These are phyloP conservation scores for Beta vulgaris DNA, from an alignment of 148 eudicot species.

Conservation along the genomic window DNA sequence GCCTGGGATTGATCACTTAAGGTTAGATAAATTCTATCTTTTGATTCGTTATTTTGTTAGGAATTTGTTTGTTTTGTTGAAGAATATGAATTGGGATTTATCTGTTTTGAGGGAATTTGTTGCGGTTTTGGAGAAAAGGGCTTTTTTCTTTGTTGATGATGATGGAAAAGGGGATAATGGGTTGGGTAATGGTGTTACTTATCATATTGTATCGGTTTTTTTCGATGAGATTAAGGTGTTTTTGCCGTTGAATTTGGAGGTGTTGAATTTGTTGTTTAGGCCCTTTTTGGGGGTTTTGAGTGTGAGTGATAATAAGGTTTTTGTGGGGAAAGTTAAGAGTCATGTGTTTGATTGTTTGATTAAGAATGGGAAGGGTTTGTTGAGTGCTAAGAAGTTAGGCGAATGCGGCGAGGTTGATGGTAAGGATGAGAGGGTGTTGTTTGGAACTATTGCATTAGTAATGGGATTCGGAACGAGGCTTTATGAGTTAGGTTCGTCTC, in stretches of 20 bases:
- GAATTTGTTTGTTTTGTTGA: constrained; percentile 49
- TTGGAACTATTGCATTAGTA: constrained; percentile 53
- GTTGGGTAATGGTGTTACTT: constrained; percentile 72
- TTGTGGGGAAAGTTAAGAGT: constrained; percentile 64
- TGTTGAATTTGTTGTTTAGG: constrained; percentile 48
- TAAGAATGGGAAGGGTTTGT: constrained; percentile 49
- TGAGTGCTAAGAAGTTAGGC: constrained; percentile 39
- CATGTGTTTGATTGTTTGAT: constrained; percentile 59
- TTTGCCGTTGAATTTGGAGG: constrained; percentile 56
- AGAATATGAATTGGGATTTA: constrained; percentile 57
- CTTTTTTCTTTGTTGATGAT: constrained; percentile 45
- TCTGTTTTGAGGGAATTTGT: constrained; percentile 37
- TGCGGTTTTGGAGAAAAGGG: constrained; percentile 42
- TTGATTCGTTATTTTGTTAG: constrained; percentile 60
- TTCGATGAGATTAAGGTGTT: constrained; percentile 64
- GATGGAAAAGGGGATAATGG: constrained; percentile 26
- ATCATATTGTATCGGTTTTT: constrained; percentile 71
- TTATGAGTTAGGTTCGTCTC: constrained; percentile 56
- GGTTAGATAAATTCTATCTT: constrained; percentile 88
- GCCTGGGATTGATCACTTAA: constrained; percentile 75
- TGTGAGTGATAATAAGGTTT: constrained; percentile 53
- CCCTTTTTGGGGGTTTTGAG: constrained; percentile 51
- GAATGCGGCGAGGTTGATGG: constrained; percentile 34
- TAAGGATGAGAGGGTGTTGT: constrained; percentile 33
- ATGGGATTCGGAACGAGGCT: constrained; percentile 57